Percentiles rank a stretch among this genome's conserved stretches.
These are phyloP conservation scores for Phtheirospermum japonicum DNA, from an alignment of 257 asterid genomes.

Conservation along the genomic window DNA sequence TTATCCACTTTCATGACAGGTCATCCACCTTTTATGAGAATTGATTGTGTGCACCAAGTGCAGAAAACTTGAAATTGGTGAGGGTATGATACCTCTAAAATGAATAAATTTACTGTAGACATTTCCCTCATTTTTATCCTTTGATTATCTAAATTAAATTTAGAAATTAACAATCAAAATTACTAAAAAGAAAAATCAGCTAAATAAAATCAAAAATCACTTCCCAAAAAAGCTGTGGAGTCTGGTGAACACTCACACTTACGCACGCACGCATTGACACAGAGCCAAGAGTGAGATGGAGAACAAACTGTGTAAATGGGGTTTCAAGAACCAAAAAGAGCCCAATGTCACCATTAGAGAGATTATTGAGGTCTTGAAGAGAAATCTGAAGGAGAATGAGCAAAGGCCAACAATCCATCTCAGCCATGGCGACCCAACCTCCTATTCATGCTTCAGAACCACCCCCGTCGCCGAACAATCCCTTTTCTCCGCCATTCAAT, in stretches of 20 bases:
- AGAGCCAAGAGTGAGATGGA: conserved; percentile 29
- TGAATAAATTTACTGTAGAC: too few species aligned
- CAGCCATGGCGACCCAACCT: conserved; percentile 66
- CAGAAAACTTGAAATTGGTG: too few species aligned
- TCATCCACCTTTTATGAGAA: too few species aligned
- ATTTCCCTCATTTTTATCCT: too few species aligned
- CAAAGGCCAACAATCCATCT: conserved; percentile 46
- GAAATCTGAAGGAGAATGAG: conserved; percentile 35
- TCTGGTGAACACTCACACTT: not conserved
- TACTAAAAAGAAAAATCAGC: too few species aligned
- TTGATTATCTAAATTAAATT: too few species aligned
- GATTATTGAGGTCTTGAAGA: conserved; percentile 32
- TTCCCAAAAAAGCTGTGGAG: too few species aligned
- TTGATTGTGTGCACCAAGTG: too few species aligned
- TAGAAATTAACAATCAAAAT: too few species aligned
- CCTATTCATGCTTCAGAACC: conserved; percentile 52
- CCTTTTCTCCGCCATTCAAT: conserved; percentile 42
- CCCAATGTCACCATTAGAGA: conserved; percentile 55
- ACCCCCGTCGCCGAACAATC: conserved; percentile 46
- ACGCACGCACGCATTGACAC: not conserved
- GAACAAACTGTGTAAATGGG: conserved; percentile 31
- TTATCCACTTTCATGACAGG: too few species aligned
- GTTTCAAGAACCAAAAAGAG: conserved; percentile 30
- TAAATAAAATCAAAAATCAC: too few species aligned
- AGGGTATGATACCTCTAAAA: too few species aligned